Conservation (phyloP, 768 basidiomycete species). For the Chlorophyllum brunneum region DNA sequence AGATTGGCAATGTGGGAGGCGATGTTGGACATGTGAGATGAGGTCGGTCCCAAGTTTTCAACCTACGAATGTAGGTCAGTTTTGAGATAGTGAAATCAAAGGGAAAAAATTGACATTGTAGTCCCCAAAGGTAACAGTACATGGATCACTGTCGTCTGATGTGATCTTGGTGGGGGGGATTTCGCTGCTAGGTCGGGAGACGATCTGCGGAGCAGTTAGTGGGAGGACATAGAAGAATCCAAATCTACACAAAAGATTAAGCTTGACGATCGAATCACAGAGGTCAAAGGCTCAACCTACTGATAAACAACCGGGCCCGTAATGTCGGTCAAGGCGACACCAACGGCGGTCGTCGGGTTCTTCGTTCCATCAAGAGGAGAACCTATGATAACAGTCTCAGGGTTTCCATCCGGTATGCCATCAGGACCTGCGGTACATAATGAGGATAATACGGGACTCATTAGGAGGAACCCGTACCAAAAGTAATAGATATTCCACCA, state of each 20-base stretch:
- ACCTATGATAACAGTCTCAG: constrained; percentile 54
- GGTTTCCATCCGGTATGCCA: constrained; percentile 52
- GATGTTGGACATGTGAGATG: constrained; percentile 42
- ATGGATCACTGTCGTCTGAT: constrained; percentile 30
- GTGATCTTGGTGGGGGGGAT: constrained; percentile 37
- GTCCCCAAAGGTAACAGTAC: constrained; percentile 50
- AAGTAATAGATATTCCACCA: constrained; percentile 50
- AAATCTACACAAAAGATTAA: constrained; percentile 24
- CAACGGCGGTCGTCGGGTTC: constrained; percentile 46
- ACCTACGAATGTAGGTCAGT: constrained; percentile 30
- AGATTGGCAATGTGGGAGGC: constrained; percentile 48
- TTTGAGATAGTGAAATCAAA: background rate
- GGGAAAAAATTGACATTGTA: constrained; percentile 49
- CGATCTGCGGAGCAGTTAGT: constrained; percentile 46
- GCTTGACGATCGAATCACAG: background rate
- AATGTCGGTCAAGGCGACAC: constrained; percentile 43
- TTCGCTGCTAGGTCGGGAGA: constrained; percentile 30
- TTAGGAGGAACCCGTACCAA: constrained; percentile 27
- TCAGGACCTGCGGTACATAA: constrained; percentile 32
- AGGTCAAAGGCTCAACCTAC: constrained; percentile 25
- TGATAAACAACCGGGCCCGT: constrained; percentile 54
- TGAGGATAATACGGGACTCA: constrained; percentile 3
- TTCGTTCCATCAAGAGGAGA: constrained; percentile 48
- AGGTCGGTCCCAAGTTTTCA: constrained; percentile 52
- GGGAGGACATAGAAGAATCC: constrained; percentile 59